Evolutionary conservation across 108 stramenopile species (phyloP).

Genomic region (Licmophora abbreviata): DNA sequence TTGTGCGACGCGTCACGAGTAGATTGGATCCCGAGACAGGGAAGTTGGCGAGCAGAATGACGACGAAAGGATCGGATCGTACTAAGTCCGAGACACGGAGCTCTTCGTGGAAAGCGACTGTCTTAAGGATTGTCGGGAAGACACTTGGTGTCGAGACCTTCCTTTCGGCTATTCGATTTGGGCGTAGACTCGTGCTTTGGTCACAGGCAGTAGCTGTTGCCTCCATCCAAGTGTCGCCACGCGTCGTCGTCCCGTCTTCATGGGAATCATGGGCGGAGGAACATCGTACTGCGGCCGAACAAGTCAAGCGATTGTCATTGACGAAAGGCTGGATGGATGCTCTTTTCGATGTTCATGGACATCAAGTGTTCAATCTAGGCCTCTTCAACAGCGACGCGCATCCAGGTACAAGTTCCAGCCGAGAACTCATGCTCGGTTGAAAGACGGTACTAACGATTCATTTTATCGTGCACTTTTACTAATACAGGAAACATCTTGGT

Average conservation of each 20-base stretch:
- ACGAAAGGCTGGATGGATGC: constrained; percentile 49
- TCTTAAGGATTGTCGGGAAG: constrained; percentile 16
- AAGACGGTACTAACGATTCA: no score
- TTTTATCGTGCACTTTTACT: no score
- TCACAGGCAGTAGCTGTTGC: constrained; percentile 28
- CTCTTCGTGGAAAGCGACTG: constrained; percentile 20
- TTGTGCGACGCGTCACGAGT: constrained; percentile 5
- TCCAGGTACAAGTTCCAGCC: no score
- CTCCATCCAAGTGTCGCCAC: constrained; percentile 21
- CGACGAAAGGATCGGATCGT: background rate
- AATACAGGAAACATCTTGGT: constrained; percentile 9
- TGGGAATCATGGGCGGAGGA: constrained; percentile 58
- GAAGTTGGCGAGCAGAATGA: background rate
- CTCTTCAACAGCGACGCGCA: constrained; percentile 59
- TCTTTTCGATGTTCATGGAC: constrained; percentile 71
- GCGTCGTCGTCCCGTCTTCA: constrained; percentile 19
- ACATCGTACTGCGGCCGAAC: constrained; percentile 25
- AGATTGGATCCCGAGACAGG: background rate
- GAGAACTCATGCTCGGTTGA: no score
- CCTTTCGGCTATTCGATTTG: constrained; percentile 38
- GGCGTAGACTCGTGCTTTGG: constrained; percentile 32
- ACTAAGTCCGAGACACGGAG: background rate
- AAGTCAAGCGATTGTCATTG: constrained; percentile 28
- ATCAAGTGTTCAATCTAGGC: constrained; percentile 67
- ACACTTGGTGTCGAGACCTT: constrained; percentile 52